Base-by-base conservation (phyloP, 2,329 filamentous ascomycete species). In the Didymella exigua region DNA sequence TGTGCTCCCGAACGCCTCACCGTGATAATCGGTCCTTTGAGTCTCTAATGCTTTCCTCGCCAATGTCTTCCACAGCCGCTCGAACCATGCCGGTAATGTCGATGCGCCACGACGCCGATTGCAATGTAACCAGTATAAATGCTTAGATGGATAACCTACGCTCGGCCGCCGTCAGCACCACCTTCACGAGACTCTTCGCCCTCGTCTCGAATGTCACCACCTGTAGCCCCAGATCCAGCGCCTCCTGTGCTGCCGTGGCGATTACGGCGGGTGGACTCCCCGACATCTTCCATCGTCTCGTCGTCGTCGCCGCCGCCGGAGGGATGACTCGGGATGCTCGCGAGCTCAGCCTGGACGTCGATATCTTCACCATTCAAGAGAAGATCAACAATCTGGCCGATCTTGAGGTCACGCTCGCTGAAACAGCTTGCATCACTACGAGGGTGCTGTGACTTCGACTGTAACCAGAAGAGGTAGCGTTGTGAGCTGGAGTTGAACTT, bases 101-200 rank as follows among this genome's bases (percentile, higher is more conserved):
- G 66, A 71, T 62, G 67, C 65, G 70, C 71, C 71, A 69, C 69
- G 71, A 72, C 71, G 69, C 61, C 61, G 59, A 59, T 65, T 65
- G 60, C 58, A 48, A 60, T 63, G 65, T 57, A 66, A 67, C 65
- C 56, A 56, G 54, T 69, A 55, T 54, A 63, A 68, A 66, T 58
- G 56, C 52, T 68, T 54, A 48, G 78, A 77, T 23, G 41, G 40
- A 99, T 1, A 24, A 38, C 96, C 93, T 98, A 99, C 95, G 93
- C 95, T 97, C 95, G 87, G 79, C 91, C 96, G 72, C 96, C 95
- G 78, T 98, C 95, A 67, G 91, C 91, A 74, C 96, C 95, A 57
- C 93, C 95, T 77, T 96, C 92, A 79, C 96, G 85, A 62, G 93
- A 86, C 65, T 86, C 87, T 75, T 91, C 87, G 54, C 95, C 95